These are phyloP conservation scores for Secale cereale DNA, from an alignment of 176 grass and related monocot genomes.

Conservation along the genomic window DNA sequence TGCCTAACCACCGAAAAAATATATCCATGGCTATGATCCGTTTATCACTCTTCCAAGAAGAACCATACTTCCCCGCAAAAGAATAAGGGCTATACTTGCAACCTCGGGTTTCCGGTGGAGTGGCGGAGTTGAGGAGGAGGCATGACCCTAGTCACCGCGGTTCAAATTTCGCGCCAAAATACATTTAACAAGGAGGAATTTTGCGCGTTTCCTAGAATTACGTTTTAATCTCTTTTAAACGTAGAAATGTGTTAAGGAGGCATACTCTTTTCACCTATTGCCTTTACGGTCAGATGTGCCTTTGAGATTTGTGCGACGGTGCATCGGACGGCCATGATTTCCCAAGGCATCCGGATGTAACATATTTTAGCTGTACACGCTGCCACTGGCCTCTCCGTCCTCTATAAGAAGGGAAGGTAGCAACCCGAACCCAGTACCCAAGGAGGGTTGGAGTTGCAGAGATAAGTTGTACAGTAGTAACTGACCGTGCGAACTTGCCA, in stretches of 20 bases:
- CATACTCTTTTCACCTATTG: not conserved
- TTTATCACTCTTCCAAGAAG: not conserved
- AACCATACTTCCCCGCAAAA: not conserved
- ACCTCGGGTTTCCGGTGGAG: not conserved
- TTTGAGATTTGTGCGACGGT: not conserved
- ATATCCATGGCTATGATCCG: not conserved
- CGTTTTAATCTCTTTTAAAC: not conserved
- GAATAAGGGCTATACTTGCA: not conserved
- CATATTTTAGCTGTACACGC: not conserved
- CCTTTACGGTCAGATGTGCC: not conserved
- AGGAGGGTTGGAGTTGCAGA: not conserved
- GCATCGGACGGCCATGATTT: not conserved
- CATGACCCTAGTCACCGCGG: not conserved
- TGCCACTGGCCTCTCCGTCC: not conserved
- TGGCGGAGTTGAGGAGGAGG: not conserved
- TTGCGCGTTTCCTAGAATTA: not conserved
- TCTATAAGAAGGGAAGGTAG: conserved; percentile 7
- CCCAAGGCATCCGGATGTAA: not conserved
- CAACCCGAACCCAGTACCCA: not conserved
- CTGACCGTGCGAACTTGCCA: not conserved
- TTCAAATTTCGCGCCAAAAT: not conserved
- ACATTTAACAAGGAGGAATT: not conserved
- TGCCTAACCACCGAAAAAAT: not conserved
- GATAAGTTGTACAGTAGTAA: not conserved
- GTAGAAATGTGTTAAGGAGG: not conserved